Conservation (phyloP, 176 grass and related monocot species). For the Oryza coarctata region DNA sequence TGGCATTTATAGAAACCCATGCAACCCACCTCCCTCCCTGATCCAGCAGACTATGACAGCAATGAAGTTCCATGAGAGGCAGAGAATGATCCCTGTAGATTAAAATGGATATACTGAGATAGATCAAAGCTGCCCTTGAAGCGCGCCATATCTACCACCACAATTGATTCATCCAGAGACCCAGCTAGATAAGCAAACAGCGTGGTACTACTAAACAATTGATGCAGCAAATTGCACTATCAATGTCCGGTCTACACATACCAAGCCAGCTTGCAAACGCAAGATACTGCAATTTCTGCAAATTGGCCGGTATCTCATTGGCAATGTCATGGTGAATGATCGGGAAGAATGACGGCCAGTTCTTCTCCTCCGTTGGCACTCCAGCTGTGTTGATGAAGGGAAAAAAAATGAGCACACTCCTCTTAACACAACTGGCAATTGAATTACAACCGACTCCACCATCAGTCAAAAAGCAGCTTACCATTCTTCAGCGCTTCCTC, state of each 20-base stretch:
- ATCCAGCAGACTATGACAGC: conserved; percentile 95
- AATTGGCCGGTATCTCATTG: conserved; percentile 53
- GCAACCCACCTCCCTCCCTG: conserved; percentile 80
- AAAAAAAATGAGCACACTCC: conserved; percentile 9
- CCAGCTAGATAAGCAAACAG: background rate
- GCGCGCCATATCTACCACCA: background rate
- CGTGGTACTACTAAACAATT: background rate
- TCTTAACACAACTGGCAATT: background rate
- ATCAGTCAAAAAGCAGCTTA: background rate
- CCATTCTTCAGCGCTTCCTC: conserved; percentile 77
- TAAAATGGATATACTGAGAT: background rate
- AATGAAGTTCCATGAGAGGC: conserved; percentile 84
- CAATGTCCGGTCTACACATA: background rate
- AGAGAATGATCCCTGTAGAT: conserved; percentile 76
- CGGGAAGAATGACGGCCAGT: conserved; percentile 41
- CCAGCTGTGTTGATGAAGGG: conserved; percentile 29
- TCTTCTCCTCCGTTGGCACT: conserved; percentile 44
- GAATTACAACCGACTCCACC: background rate
- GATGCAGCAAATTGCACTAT: background rate
- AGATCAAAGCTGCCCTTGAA: background rate
- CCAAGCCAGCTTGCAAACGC: conserved; percentile 51
- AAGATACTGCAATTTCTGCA: conserved; percentile 52
- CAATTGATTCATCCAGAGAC: background rate
- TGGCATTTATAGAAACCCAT: background rate
- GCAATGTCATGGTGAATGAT: conserved; percentile 54